Evolutionary conservation across 768 basidiomycete genomes (phyloP).

Genomic region (Russula griseocarnosa): DNA sequence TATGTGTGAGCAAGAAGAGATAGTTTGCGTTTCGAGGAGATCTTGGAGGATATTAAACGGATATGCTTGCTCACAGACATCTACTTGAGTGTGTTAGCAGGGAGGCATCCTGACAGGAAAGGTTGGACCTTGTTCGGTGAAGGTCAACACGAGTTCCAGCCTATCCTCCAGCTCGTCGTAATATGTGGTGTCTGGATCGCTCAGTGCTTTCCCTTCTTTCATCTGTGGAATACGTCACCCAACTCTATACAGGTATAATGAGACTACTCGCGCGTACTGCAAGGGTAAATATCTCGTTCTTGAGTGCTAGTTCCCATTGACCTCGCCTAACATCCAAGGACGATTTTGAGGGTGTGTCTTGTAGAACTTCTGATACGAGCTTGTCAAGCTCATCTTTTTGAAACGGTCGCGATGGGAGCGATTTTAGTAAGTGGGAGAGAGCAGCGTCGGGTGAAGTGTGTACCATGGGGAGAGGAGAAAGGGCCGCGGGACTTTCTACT

Average conservation of each 20-base stretch:
- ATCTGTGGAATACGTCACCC: constrained; percentile 39
- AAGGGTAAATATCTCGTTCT: constrained; percentile 65
- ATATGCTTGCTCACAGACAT: constrained; percentile 73
- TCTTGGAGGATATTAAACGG: constrained; percentile 75
- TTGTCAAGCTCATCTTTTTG: constrained; percentile 22
- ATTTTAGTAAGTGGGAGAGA: constrained; percentile 19
- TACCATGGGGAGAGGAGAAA: constrained; percentile 14
- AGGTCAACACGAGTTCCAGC: constrained; percentile 70
- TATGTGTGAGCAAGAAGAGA: constrained; percentile 77
- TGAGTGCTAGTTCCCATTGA: constrained; percentile 71
- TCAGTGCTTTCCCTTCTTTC: constrained; percentile 63
- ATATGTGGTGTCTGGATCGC: constrained; percentile 50
- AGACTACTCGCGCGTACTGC: constrained; percentile 45
- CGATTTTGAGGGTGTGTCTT: constrained; percentile 19
- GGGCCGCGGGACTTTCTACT: neutral
- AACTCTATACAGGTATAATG: neutral
- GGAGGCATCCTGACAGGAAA: constrained; percentile 1
- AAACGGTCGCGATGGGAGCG: constrained; percentile 17
- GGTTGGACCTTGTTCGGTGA: constrained; percentile 68
- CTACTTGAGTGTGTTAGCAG: constrained; percentile 37
- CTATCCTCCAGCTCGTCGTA: constrained; percentile 56
- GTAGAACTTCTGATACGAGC: constrained; percentile 21
- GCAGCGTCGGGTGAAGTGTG: constrained; percentile 25
- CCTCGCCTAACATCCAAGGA: constrained; percentile 60
- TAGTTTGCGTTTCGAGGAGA: constrained; percentile 80